Percentiles rank a stretch among this genome's conserved stretches.
These are phyloP conservation scores for Fusarium chuoi DNA, from an alignment of 2,329 filamentous ascomycete genomes.

Conservation along the genomic window DNA sequence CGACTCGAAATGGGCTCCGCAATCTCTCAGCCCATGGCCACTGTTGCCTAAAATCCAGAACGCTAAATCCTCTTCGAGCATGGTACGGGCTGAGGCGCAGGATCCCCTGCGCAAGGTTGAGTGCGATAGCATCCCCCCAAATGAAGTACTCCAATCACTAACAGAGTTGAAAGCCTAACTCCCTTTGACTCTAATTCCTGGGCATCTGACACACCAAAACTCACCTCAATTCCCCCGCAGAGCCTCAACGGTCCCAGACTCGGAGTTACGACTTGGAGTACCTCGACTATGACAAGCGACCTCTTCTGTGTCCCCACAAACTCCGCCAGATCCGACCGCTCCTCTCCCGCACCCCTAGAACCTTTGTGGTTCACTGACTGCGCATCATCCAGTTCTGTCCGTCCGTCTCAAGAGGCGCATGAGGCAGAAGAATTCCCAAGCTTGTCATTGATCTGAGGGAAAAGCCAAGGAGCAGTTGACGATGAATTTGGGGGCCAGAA, in stretches of 20 bases:
- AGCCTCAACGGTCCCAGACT: conserved; percentile 27
- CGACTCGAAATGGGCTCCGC: conserved; percentile 23
- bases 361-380: conserved; percentile 27
- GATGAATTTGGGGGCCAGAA: conserved; percentile 18
- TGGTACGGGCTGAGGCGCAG: conserved; percentile 45
- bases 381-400: conserved; percentile 12
- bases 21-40: conserved; percentile 43
- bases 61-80: conserved; percentile 21
- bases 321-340: conserved; percentile 29
- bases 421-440: conserved; percentile 36
- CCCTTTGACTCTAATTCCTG: background rate
- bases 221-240: conserved; percentile 12
- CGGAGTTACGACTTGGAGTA: conserved; percentile 31
- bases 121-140: conserved; percentile 3
- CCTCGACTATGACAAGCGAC: conserved; percentile 34
- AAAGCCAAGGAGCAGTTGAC: conserved; percentile 10
- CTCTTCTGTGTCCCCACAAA: conserved; percentile 22
- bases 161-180: background rate
- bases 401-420: background rate
- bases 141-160: conserved; percentile 1
- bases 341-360: conserved; percentile 22
- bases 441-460: conserved; percentile 24
- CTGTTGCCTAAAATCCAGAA: conserved; percentile 48
- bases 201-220: conserved; percentile 3
- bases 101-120: conserved; percentile 26